These are phyloP conservation scores for Cystobasidiopsis lactophilus DNA, from an alignment of 768 basidiomycete species.

Conservation along the genomic window DNA sequence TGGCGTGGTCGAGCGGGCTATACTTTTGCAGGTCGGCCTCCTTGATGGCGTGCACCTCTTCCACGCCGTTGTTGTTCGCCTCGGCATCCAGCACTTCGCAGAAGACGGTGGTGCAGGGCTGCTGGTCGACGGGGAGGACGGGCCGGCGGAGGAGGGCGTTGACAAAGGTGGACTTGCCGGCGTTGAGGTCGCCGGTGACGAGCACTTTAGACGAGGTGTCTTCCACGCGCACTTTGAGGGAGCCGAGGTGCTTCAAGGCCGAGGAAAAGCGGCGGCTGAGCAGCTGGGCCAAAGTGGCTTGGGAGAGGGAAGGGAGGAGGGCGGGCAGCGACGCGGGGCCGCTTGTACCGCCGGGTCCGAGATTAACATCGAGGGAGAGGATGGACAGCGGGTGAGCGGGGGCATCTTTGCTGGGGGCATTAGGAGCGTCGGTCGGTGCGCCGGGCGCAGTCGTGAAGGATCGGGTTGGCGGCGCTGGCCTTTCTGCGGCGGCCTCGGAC, in stretches of 20 bases:
- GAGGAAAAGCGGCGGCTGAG: conserved; percentile 60
- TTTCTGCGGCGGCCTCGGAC: not conserved
- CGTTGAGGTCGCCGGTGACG: conserved; percentile 92
- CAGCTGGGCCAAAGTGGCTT: conserved; percentile 66
- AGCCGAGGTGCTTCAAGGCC: conserved; percentile 55
- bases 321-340: conserved; percentile 33
- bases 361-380: conserved; percentile 75
- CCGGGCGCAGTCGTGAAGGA: too few relatives aligned
- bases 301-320: conserved; percentile 72
- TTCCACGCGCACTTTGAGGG: conserved; percentile 62
- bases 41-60: conserved; percentile 67
- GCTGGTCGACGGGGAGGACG: conserved; percentile 93
- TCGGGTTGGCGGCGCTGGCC: not conserved
- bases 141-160: conserved; percentile 76
- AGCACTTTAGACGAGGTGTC: conserved; percentile 89
- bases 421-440: conserved; percentile 5
- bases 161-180: conserved; percentile 95
- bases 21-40: conserved; percentile 38
- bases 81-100: conserved; percentile 84
- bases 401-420: conserved; percentile 20
- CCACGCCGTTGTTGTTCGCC: conserved; percentile 46
- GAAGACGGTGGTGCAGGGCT: conserved; percentile 90
- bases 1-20: conserved; percentile 45
- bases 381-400: conserved; percentile 50
- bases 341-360: conserved; percentile 50